Percentiles rank a stretch among this genome's conserved stretches.
Evolutionary conservation across 768 basidiomycete genomes (phyloP).

Genomic region (Lentinula raphanica): DNA sequence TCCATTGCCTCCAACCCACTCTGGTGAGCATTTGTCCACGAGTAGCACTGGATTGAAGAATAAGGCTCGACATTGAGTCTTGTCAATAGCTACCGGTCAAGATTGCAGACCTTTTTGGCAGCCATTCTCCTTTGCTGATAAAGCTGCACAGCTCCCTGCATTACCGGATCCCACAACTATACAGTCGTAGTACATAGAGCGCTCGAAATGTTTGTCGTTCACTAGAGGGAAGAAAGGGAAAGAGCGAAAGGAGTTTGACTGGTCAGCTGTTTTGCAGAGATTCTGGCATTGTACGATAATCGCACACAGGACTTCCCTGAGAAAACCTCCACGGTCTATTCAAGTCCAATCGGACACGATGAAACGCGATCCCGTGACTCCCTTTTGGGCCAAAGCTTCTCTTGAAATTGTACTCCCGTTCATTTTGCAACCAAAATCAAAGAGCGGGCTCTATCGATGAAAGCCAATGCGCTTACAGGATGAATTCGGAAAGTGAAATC

Average conservation of each 20-base stretch:
- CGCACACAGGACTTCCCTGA: neutral
- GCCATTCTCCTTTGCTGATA: slow-evolving; percentile 54
- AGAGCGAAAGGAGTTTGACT: neutral
- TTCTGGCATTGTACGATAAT: too few relatives aligned
- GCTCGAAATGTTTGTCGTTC: neutral
- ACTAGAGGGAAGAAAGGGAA: neutral
- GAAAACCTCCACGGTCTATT: neutral
- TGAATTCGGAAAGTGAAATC: too few relatives aligned
- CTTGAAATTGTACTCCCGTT: too few relatives aligned
- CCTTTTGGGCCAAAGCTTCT: too few relatives aligned
- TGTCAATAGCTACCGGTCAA: neutral
- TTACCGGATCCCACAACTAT: slow-evolving; percentile 64
- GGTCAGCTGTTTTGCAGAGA: neutral
- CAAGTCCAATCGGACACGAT: neutral
- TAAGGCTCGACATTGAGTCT: neutral
- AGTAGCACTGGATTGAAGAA: slow-evolving; percentile 39
- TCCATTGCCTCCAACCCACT: slow-evolving; percentile 68
- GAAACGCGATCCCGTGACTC: too few relatives aligned
- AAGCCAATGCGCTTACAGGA: too few relatives aligned
- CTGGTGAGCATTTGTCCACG: slow-evolving; percentile 58
- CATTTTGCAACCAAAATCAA: too few relatives aligned
- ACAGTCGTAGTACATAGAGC: slow-evolving; percentile 34
- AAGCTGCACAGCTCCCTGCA: slow-evolving; percentile 62
- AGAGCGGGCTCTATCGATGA: too few relatives aligned
- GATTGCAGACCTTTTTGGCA: slow-evolving; percentile 41